Conservation (phyloP, 768 basidiomycete species). For the Lactifluus rugatus region DNA sequence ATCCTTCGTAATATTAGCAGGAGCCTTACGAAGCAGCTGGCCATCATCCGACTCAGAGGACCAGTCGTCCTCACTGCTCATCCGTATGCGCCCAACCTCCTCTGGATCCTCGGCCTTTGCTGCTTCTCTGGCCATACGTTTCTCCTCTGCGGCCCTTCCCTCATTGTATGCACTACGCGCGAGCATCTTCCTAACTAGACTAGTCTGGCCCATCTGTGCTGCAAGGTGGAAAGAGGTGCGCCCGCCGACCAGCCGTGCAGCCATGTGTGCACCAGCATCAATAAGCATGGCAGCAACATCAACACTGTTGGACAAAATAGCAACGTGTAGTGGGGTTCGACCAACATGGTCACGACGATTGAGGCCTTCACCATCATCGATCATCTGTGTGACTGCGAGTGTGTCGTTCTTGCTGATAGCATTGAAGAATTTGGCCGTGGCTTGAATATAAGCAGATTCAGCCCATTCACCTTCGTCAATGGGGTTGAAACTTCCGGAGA, state of each 20-base stretch:
- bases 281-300: conserved; percentile 44
- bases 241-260: conserved; percentile 47
- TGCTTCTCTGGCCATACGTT: conserved; percentile 15
- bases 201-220: conserved; percentile 36
- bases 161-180: conserved; percentile 35
- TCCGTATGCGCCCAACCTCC: conserved; percentile 11
- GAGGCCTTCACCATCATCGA: conserved; percentile 37
- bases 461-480: conserved; percentile 62
- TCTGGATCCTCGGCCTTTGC: not conserved
- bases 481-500: conserved; percentile 56
- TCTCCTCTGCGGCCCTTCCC: conserved; percentile 22
- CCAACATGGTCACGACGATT: conserved; percentile 54
- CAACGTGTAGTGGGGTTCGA: conserved; percentile 49
- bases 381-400: conserved; percentile 30
- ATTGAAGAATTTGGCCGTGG: conserved; percentile 43
- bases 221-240: conserved; percentile 47
- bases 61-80: conserved; percentile 21
- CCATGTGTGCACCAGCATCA: conserved; percentile 47
- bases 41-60: conserved; percentile 10
- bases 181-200: conserved; percentile 41
- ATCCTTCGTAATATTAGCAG: conserved; percentile 24
- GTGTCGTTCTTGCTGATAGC: conserved; percentile 43
- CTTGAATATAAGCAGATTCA: conserved; percentile 49
- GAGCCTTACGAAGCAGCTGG: conserved; percentile 18
- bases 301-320: conserved; percentile 36